These are phyloP conservation scores for Porphyrellus cyaneotinctus DNA, from an alignment of 768 basidiomycete genomes.

Conservation along the genomic window DNA sequence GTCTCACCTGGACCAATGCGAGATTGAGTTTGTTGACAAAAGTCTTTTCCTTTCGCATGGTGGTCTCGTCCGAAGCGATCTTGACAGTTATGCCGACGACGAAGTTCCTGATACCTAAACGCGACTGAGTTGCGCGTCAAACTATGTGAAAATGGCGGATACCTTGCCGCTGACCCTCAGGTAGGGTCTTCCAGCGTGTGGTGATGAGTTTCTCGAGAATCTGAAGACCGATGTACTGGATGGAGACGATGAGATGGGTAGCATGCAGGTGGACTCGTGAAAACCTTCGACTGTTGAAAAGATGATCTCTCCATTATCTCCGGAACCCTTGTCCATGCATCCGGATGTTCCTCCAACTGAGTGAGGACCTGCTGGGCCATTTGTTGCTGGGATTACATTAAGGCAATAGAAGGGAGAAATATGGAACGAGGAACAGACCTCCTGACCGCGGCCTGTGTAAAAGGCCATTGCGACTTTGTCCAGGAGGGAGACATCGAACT, in stretches of 20 bases:
- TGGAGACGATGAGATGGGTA: conserved; percentile 13
- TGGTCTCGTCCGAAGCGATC: conserved; percentile 84
- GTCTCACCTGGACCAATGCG: conserved; percentile 83
- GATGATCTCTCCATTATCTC: conserved; percentile 82
- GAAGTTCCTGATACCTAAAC: conserved; percentile 89
- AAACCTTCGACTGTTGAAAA: conserved; percentile 83
- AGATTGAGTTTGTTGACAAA: conserved; percentile 96
- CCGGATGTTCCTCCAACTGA: conserved; percentile 93
- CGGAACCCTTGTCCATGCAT: conserved; percentile 96
- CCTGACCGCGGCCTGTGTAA: conserved; percentile 78
- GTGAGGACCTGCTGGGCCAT: conserved; percentile 90
- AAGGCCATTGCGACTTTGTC: conserved; percentile 93
- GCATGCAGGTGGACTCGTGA: not conserved
- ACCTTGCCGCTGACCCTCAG: conserved; percentile 92
- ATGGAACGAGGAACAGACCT: conserved; percentile 49
- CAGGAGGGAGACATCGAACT: conserved; percentile 89
- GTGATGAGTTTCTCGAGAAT: conserved; percentile 94
- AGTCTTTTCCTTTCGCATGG: conserved; percentile 88
- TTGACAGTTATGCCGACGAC: conserved; percentile 92
- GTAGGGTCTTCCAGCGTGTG: conserved; percentile 94
- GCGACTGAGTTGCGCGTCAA: conserved; percentile 10
- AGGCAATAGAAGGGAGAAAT: not conserved
- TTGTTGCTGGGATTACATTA: conserved; percentile 67
- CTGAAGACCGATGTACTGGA: conserved; percentile 91
- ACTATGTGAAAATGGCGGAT: conserved; percentile 3